Conservation (phyloP, 2,329 filamentous ascomycete species). For the Hypoxylon sp. region DNA sequence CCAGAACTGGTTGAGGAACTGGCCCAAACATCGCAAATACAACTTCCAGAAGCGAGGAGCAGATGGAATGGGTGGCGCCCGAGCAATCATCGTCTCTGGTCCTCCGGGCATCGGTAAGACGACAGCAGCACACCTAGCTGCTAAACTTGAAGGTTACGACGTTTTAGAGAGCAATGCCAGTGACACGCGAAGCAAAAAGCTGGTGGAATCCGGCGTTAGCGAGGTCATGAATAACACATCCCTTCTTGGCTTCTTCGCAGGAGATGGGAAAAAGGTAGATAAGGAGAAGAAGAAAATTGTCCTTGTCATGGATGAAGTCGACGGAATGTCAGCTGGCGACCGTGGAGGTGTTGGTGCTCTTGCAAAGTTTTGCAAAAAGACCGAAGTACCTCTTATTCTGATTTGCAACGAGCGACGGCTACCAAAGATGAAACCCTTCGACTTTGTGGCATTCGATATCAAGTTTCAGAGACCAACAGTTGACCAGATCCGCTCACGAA, state of each 20-base stretch:
- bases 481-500: conserved; percentile 89
- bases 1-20: conserved; percentile 87
- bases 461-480: conserved; percentile 90
- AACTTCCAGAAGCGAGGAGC: conserved; percentile 86
- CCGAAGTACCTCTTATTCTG: conserved; percentile 92
- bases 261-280: conserved; percentile 85
- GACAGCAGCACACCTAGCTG: conserved; percentile 93
- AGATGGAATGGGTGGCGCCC: conserved; percentile 85
- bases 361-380: conserved; percentile 95
- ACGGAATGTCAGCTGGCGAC: conserved; percentile 98
- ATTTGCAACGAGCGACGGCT: conserved; percentile 96
- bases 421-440: conserved; percentile 99
- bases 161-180: conserved; percentile 96
- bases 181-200: conserved; percentile 94
- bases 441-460: conserved; percentile 85
- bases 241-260: conserved; percentile 89
- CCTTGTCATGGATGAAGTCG: conserved; percentile 98
- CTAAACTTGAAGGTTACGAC: conserved; percentile 93
- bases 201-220: conserved; percentile 89
- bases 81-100: conserved; percentile 95
- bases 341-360: conserved; percentile 95
- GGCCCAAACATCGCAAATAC: conserved; percentile 82
- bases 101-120: conserved; percentile 98
- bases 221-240: conserved; percentile 96
- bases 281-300: conserved; percentile 90